Base-by-base conservation (phyloP, 495 filamentous ascomycete species). In the Echria macrotheca region DNA sequence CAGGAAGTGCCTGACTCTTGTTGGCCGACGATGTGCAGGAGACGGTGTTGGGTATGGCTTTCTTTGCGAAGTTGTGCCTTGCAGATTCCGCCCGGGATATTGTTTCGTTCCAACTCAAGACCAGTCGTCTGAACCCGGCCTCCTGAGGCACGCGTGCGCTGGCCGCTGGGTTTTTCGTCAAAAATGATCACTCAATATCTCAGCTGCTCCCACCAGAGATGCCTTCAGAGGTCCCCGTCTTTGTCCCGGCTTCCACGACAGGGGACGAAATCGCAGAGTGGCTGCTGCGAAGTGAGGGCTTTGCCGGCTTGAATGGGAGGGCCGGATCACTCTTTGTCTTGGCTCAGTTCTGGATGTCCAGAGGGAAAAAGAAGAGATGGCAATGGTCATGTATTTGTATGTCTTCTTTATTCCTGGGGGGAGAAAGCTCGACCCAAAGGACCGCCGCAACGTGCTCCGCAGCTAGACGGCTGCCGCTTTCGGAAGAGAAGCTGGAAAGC, bases 331-430 rank as follows among this genome's bases (percentile, higher is more conserved):
- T 48, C 61, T 64, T 64, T 64, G 61, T 64, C 61, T 61, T 33
- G 26, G 35, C 23, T 49, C 35, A 50, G 43, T 45, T 58, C 52
- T 58, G 51, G 57, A 50, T 23, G 52, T 26, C 24, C 36, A 21
- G 28, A 23, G 44, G 44, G 37, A 52, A 56, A 59, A 56, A 48
- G 46, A 60, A 52, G 36, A 45, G 45, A 47, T 45, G 50, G 24
- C 29, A 33, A 17, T 35, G 41, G 51, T 21, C 47, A 43, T 56
- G 54, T 65, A 60, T 63, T 65, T 65, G 59, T 63, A 62, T 21
- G 24, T 52, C 39, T 55, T 65, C 55, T 63, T 58, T 61, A 61
- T 61, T 52, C 18, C n/a, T n/a, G n/a, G n/a, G n/a, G n/a, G n/a
- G n/a, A n/a, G n/a, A n/a, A n/a, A n/a, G n/a, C n/a, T n/a, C n/a